Conservation (phyloP, 495 filamentous ascomycete species). For the Penicillium pancosmium region DNA sequence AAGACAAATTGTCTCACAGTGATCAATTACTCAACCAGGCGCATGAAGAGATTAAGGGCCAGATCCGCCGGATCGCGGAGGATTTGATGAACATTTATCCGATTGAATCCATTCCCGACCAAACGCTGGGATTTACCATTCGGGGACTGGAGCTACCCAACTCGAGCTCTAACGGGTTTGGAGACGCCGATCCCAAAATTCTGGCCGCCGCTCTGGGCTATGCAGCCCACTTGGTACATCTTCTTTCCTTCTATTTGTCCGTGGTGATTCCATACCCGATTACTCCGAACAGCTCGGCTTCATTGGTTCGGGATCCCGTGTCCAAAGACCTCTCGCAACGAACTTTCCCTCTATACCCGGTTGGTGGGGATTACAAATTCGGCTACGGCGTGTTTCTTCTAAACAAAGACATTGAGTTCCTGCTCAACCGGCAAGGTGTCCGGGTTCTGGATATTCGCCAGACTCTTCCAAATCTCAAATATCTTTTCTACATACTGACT, state of each 20-base stretch:
- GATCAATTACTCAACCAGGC: slow-evolving; percentile 56
- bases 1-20: slow-evolving; percentile 60
- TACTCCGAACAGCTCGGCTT: slow-evolving; percentile 67
- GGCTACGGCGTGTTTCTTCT: slow-evolving; percentile 94
- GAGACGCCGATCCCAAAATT: slow-evolving; percentile 62
- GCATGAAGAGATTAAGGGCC: slow-evolving; percentile 68
- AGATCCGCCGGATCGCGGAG: slow-evolving; percentile 83
- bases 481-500: slow-evolving; percentile 83
- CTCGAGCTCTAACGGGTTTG: slow-evolving; percentile 56
- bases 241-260: slow-evolving; percentile 81
- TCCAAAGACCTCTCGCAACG: slow-evolving; percentile 65
- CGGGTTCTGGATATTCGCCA: slow-evolving; percentile 84
- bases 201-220: slow-evolving; percentile 83
- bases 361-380: slow-evolving; percentile 80
- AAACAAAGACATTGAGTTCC: slow-evolving; percentile 89
- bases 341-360: slow-evolving; percentile 79
- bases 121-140: slow-evolving; percentile 76
- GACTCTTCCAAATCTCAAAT: slow-evolving; percentile 91
- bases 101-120: slow-evolving; percentile 65
- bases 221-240: slow-evolving; percentile 73
- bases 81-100: slow-evolving; percentile 78
- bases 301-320: slow-evolving; percentile 79
- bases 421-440: slow-evolving; percentile 74
- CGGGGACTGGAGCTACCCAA: slow-evolving; percentile 77
- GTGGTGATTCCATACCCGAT: slow-evolving; percentile 82